A percentile compares a stretch with the other conserved stretches of the same genome.
phyloP scores from a whole-genome alignment of 352 stramenopile species.

The Aphanomyces cochlioides region DNA sequence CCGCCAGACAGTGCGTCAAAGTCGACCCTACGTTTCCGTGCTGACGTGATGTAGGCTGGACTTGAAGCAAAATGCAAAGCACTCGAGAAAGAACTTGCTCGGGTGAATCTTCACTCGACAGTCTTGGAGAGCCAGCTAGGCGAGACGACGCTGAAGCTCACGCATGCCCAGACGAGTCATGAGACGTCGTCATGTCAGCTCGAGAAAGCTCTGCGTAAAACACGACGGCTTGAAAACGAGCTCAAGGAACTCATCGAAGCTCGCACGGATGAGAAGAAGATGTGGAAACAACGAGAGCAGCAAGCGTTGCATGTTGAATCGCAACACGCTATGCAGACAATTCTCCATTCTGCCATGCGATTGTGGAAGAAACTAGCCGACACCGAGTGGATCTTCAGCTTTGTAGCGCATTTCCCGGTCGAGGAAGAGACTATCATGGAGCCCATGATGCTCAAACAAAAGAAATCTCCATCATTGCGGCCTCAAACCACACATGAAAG shows the following conservation, averaged over 20 bases:
- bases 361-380: constrained; percentile 42
- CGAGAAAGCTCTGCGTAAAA: constrained; percentile 20
- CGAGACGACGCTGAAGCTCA: constrained; percentile 35
- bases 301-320: constrained; percentile 37
- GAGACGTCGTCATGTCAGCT: constrained; percentile 13
- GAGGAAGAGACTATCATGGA: not conserved
- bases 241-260: constrained; percentile 41
- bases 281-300: constrained; percentile 38
- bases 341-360: constrained; percentile 37
- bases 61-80: constrained; percentile 25
- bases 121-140: constrained; percentile 37
- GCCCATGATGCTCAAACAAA: not conserved
- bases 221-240: constrained; percentile 37
- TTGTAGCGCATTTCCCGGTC: constrained; percentile 24
- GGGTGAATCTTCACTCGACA: constrained; percentile 29
- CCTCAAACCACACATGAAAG: constrained; percentile 26
- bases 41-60: constrained; percentile 8
- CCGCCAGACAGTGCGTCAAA: constrained; percentile 36
- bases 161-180: constrained; percentile 5
- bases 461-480: not conserved
- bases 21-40: not conserved
- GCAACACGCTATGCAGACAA: constrained; percentile 34
- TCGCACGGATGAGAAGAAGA: constrained; percentile 37
- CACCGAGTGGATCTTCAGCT: constrained; percentile 36
- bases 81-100: constrained; percentile 37